These are phyloP conservation scores for Phialemonium atrogriseum DNA, from an alignment of 2,329 filamentous ascomycete species.

Conservation along the genomic window DNA sequence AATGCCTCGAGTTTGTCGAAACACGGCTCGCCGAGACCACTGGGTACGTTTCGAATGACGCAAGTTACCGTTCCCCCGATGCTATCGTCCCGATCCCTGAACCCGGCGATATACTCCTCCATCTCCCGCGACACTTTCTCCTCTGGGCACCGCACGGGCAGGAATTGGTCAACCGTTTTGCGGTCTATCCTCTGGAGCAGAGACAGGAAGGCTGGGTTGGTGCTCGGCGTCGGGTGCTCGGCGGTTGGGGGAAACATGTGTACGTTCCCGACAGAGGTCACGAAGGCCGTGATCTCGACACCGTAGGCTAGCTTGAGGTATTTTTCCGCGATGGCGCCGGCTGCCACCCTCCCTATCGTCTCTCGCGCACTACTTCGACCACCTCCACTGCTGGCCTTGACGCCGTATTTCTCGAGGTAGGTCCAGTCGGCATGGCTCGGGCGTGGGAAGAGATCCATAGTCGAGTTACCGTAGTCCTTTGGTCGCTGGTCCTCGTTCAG, in stretches of 20 bases:
- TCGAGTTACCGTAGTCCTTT: slow-evolving; percentile 81
- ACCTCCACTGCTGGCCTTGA: slow-evolving; percentile 84
- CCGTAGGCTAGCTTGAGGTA: slow-evolving; percentile 74
- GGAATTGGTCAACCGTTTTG: slow-evolving; percentile 68
- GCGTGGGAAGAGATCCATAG: slow-evolving; percentile 85
- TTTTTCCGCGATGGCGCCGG: slow-evolving; percentile 88
- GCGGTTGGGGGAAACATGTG: slow-evolving; percentile 67
- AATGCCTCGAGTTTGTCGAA: slow-evolving; percentile 94
- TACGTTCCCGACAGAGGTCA: slow-evolving; percentile 72
- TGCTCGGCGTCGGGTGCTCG: slow-evolving; percentile 58
- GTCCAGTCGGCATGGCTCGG: slow-evolving; percentile 95
- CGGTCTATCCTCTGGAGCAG: slow-evolving; percentile 67
- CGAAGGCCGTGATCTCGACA: slow-evolving; percentile 87
- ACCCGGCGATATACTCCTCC: slow-evolving; percentile 70
- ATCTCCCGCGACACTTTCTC: slow-evolving; percentile 57
- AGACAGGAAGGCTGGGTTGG: slow-evolving; percentile 70
- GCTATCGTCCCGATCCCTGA: slow-evolving; percentile 72
- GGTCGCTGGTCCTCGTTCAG: slow-evolving; percentile 90
- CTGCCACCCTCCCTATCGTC: slow-evolving; percentile 88
- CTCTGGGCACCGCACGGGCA: slow-evolving; percentile 84
- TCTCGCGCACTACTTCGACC: slow-evolving; percentile 88
- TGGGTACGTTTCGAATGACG: slow-evolving; percentile 78
- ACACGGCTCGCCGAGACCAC: slow-evolving; percentile 82
- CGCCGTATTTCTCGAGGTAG: slow-evolving; percentile 93
- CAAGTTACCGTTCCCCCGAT: slow-evolving; percentile 95